These are phyloP conservation scores for Aspergillus sp. DNA, from an alignment of 2,329 filamentous ascomycete species.

Conservation along the genomic window DNA sequence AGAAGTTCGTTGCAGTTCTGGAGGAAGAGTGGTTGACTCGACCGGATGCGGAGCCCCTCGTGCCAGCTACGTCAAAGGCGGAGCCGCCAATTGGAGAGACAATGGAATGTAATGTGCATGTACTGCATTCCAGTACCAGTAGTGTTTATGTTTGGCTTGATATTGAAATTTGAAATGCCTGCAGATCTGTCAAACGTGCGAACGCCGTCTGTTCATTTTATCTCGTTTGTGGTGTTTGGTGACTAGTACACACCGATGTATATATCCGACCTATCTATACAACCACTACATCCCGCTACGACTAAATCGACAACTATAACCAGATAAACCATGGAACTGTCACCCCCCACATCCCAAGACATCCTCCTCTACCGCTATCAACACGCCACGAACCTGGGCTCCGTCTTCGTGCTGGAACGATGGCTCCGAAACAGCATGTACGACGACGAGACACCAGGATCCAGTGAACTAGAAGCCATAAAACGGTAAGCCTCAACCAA, in stretches of 20 bases:
- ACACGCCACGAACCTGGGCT: constrained; percentile 54
- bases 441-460: constrained; percentile 32
- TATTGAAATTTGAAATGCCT: too few species aligned
- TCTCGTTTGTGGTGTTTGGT: too few species aligned
- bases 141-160: too few species aligned
- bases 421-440: constrained; percentile 50
- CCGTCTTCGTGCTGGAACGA: constrained; percentile 54
- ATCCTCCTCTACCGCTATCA: constrained; percentile 52
- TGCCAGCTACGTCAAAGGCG: constrained; percentile 5
- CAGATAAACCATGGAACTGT: too few species aligned
- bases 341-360: constrained; percentile 13
- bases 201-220: too few species aligned
- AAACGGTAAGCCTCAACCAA: constrained; percentile 21
- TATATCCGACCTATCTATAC: too few species aligned
- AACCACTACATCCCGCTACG: too few species aligned
- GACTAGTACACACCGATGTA: too few species aligned
- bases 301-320: too few species aligned
- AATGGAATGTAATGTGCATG: too few species aligned
- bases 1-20: background rate
- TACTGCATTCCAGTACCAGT: too few species aligned
- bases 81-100: background rate
- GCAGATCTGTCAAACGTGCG: too few species aligned
- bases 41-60: constrained; percentile 20
- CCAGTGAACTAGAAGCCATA: constrained; percentile 49
- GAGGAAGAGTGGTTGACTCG: constrained; percentile 1